Evolutionary conservation across 2,329 filamentous ascomycete genomes (phyloP).

Genomic region (Verticillium nonalfalfae): DNA sequence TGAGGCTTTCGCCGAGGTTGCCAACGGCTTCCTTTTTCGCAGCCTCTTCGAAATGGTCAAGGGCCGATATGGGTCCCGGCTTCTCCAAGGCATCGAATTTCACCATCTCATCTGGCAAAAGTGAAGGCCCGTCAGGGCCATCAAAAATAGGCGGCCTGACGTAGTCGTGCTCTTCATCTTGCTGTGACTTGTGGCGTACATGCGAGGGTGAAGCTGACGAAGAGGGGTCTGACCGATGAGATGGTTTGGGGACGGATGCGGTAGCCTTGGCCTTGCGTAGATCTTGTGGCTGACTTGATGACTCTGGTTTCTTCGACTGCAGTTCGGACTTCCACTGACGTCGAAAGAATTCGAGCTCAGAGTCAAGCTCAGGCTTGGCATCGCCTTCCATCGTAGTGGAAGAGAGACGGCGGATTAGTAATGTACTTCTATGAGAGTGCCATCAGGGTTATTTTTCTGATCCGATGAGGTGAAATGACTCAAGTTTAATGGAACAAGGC

Average conservation of each 20-base stretch:
- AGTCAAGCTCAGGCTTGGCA: constrained; percentile 35
- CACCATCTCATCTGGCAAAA: background rate
- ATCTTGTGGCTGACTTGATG: background rate
- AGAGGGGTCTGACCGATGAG: constrained; percentile 13
- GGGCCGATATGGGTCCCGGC: constrained; percentile 61
- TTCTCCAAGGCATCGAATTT: constrained; percentile 15
- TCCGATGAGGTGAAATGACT: background rate
- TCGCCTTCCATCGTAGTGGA: background rate
- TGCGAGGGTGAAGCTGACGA: constrained; percentile 12
- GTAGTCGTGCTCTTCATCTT: constrained; percentile 29
- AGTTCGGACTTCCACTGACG: constrained; percentile 83
- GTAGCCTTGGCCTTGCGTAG: constrained; percentile 13
- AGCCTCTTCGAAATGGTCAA: constrained; percentile 90
- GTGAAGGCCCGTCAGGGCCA: constrained; percentile 6
- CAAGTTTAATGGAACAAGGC: background rate
- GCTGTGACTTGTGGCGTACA: constrained; percentile 14
- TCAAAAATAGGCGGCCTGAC: constrained; percentile 26
- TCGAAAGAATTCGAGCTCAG: constrained; percentile 81
- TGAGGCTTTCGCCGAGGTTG: constrained; percentile 81
- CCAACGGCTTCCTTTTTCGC: constrained; percentile 84
- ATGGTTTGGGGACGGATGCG: constrained; percentile 15
- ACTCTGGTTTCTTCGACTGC: constrained; percentile 26
- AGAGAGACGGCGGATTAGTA: background rate
- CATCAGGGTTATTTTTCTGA: background rate
- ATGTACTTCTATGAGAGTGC: background rate